These are phyloP conservation scores for Claviceps arundinis DNA, from an alignment of 2,329 filamentous ascomycete genomes.

Conservation along the genomic window DNA sequence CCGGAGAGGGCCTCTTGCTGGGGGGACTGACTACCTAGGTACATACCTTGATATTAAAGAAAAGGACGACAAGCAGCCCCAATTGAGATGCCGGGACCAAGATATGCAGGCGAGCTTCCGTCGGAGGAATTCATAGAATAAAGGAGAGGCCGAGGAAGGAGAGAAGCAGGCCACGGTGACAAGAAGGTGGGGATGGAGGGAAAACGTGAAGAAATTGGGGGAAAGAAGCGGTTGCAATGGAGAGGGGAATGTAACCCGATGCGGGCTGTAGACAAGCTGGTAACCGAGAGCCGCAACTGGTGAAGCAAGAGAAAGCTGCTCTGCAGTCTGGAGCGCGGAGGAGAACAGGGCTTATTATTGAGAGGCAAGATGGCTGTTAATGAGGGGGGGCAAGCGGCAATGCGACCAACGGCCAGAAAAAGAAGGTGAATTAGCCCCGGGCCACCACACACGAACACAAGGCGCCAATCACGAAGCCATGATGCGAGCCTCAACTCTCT, in stretches of 20 bases:
- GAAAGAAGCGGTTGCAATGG: neutral
- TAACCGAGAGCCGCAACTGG: neutral
- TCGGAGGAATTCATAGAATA: constrained; percentile 6
- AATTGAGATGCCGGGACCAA: constrained; percentile 16
- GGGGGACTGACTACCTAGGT: neutral
- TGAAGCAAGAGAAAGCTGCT: neutral
- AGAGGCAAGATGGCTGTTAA: neutral
- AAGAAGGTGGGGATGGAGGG: neutral
- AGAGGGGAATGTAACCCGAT: constrained; percentile 5
- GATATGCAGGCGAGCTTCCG: constrained; percentile 42
- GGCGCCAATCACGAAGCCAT: constrained; percentile 6
- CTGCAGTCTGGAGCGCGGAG: neutral
- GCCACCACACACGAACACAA: constrained; percentile 4
- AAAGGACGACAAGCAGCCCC: neutral
- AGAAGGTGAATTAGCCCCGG: constrained; percentile 8
- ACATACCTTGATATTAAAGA: neutral
- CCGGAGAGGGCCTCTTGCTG: constrained; percentile 11
- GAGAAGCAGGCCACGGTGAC: neutral
- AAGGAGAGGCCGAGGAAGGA: neutral
- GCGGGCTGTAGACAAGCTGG: constrained; percentile 1
- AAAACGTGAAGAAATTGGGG: neutral
- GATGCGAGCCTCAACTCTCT: neutral
- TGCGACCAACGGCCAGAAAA: constrained; percentile 6
- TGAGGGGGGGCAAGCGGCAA: neutral
- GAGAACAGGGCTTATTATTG: constrained; percentile 2